Percentiles rank a stretch among this genome's conserved stretches.
Evolutionary conservation across 2,329 filamentous ascomycete genomes (phyloP).

Genomic region (Balansia obtecta): DNA sequence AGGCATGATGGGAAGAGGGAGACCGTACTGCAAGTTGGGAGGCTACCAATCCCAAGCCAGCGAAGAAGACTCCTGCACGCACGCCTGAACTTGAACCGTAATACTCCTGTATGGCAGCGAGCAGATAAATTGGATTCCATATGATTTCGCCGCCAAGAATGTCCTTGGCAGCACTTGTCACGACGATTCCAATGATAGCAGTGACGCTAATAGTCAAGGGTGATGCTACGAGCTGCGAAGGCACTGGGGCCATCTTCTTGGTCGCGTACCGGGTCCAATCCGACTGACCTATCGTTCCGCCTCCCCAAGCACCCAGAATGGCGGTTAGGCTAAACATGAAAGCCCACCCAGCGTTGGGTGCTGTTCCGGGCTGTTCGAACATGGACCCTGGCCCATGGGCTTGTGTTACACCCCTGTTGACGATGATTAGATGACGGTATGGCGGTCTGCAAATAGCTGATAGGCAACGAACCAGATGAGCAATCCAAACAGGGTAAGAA

Average conservation of each 20-base stretch:
- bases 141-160: conserved; percentile 13
- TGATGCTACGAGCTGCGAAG: conserved; percentile 13
- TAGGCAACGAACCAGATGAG: conserved; percentile 8
- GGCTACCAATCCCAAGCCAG: conserved; percentile 12
- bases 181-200: conserved; percentile 15
- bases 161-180: conserved; percentile 13
- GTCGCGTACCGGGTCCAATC: conserved; percentile 17
- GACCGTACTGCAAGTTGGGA: conserved; percentile 15
- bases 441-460: too few species aligned
- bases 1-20: not conserved
- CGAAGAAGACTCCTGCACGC: conserved; percentile 16
- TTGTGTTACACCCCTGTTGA: conserved; percentile 10
- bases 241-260: conserved; percentile 8
- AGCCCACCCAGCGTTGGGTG: conserved; percentile 15
- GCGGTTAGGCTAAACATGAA: conserved; percentile 20
- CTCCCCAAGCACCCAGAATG: conserved; percentile 15
- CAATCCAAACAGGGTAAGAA: conserved; percentile 11
- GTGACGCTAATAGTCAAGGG: conserved; percentile 16
- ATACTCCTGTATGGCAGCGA: conserved; percentile 15
- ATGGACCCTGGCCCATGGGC: conserved; percentile 12
- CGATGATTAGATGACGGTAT: not conserved
- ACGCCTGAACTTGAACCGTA: conserved; percentile 13
- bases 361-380: conserved; percentile 11
- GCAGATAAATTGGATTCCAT: conserved; percentile 15
- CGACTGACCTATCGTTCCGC: conserved; percentile 15